Percentiles rank a stretch among this genome's conserved stretches.
These are phyloP conservation scores for Solanum appendiculatum DNA, from an alignment of 257 asterid species.

Conservation along the genomic window DNA sequence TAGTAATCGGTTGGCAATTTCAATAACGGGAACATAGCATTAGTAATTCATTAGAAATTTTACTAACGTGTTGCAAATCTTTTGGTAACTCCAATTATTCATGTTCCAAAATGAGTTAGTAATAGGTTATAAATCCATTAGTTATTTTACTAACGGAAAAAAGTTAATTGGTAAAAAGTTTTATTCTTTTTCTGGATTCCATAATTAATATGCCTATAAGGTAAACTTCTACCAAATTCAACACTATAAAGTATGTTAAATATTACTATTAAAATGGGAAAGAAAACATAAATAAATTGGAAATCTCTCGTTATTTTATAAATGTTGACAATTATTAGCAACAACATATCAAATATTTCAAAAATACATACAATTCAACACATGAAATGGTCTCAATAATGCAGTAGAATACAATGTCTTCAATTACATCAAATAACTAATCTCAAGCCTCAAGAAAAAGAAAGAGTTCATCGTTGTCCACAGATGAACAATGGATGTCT, in stretches of 20 bases:
- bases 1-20: no score
- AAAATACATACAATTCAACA: background rate
- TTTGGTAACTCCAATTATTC: background rate
- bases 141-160: background rate
- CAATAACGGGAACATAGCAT: no score
- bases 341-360: background rate
- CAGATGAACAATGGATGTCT: background rate
- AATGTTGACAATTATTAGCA: background rate
- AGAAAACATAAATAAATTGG: background rate
- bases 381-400: background rate
- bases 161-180: no score
- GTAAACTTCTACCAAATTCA: background rate
- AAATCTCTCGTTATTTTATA: background rate
- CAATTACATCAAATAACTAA: background rate
- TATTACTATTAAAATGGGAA: background rate
- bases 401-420: background rate
- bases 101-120: background rate
- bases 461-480: background rate
- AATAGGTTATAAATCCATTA: background rate
- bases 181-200: background rate
- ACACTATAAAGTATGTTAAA: background rate
- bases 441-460: background rate
- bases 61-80: background rate
- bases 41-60: background rate
- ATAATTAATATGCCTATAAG: background rate